Evolutionary conservation across 257 asterid genomes (phyloP), one percentile per base, ranked within the genome.

Genomic region (Solanum corneliomulleri): DNA sequence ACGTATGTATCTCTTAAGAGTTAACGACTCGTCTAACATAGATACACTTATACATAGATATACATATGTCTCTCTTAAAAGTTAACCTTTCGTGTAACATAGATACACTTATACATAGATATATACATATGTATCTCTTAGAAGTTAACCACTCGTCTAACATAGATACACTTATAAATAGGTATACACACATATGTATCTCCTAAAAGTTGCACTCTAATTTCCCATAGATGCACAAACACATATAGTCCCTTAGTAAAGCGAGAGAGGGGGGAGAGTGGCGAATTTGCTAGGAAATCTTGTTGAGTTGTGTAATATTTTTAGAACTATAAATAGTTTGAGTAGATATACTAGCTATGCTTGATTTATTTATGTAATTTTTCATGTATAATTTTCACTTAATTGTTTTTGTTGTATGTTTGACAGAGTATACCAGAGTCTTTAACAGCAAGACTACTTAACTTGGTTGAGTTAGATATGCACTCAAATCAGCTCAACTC

Each of bases 361-460:
- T 64, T 66, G 20, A 29, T 66, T 5, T 11, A 5, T 1, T 64
- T 66, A 66, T 11, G 20, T 5, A 66, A 25, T 66, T 66, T 62
- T 62, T 62, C 69, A n/a, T n/a, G 2, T n/a, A n/a, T 62, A 62
- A 62, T 62, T 62, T 14, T 75, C 21, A 75, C 13, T 2, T 23
- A 25, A 52, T 16, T 52, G 58, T 42, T n/a, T n/a, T 37, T 27
- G 12, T 64, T 29, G 5, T 37, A 70, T 71, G 23, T 37, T 71
- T 56, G 87, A 76, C 96, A 96, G 99, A 92, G 7, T 10, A 95
- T 96, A 75, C 99, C 99, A 41, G 98, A 96, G 80, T 96, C 99
- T 2, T 77, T 95, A 87, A 93, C 93, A 82, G 98, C 99, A 5
- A 91, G 98, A 87, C 91, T 95, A 25, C 90, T 95, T 27, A 96